phyloP scores from a whole-genome alignment of 176 grass and related monocot genomes.

The Areca catechu region DNA sequence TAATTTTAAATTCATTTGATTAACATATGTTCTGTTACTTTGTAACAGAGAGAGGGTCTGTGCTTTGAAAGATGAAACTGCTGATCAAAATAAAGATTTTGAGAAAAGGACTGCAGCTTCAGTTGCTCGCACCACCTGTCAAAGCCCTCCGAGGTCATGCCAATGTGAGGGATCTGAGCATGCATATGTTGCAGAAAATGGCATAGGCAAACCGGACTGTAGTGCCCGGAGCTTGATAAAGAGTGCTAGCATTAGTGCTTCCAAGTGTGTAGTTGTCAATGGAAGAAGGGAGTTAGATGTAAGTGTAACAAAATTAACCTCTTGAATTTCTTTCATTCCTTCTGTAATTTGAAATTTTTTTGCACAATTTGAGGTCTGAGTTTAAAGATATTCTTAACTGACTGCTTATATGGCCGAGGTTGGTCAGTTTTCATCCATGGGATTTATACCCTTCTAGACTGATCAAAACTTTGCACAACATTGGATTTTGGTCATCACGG shows the following conservation, averaged over 20 bases:
- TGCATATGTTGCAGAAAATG: constrained; percentile 21
- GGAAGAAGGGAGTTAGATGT: constrained; percentile 56
- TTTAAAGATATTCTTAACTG: neutral
- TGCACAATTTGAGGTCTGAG: constrained; percentile 1
- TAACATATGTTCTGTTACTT: too few species aligned
- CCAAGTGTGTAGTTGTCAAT: constrained; percentile 65
- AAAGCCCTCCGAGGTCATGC: constrained; percentile 14
- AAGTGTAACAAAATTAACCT: constrained; percentile 11
- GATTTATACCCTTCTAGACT: too few species aligned
- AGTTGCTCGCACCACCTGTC: too few species aligned
- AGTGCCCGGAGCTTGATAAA: constrained; percentile 57
- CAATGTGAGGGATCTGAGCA: constrained; percentile 12
- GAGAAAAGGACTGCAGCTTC: too few species aligned
- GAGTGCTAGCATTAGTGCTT: constrained; percentile 94
- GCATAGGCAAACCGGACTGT: constrained; percentile 19
- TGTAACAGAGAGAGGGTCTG: too few species aligned
- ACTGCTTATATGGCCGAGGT: too few species aligned
- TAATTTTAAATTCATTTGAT: too few species aligned
- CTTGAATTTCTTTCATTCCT: constrained; percentile 14
- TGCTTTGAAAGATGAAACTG: too few species aligned
- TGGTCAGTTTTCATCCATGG: too few species aligned
- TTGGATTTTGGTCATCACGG: too few species aligned
- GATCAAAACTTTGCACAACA: too few species aligned
- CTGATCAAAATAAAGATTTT: too few species aligned
- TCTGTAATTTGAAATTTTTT: constrained; percentile 3